Percentiles rank a stretch among this genome's conserved stretches.
Evolutionary conservation across 1,284 basidiomycete genomes (phyloP).

Genomic region (Tylopilus sp.): DNA sequence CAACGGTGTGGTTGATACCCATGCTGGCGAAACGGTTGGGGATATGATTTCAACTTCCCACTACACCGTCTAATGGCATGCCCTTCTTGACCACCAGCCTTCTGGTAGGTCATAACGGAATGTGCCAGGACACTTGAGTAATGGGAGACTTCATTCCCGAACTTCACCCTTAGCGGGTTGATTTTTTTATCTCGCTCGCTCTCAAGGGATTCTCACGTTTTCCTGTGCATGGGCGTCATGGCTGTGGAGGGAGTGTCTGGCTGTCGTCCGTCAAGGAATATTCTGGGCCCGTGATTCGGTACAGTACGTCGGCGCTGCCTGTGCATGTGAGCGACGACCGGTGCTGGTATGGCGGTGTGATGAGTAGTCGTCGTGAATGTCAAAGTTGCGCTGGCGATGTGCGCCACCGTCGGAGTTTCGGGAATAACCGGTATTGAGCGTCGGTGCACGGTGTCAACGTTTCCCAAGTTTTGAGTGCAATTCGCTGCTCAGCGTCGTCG

Average conservation of each 20-base stretch:
- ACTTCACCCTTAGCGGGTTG: constrained; percentile 47
- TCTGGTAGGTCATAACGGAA: constrained; percentile 10
- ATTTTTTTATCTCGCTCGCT: background rate
- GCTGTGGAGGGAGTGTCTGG: constrained; percentile 41
- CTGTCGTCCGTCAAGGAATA: constrained; percentile 40
- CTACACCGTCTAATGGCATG: background rate
- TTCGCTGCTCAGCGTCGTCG: constrained; percentile 13
- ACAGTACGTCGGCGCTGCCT: constrained; percentile 12
- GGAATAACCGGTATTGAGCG: constrained; percentile 21
- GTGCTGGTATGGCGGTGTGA: constrained; percentile 6
- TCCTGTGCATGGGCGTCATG: constrained; percentile 42
- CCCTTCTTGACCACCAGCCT: background rate
- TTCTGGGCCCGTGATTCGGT: constrained; percentile 22
- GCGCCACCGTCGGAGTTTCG: constrained; percentile 34
- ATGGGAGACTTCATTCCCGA: constrained; percentile 51
- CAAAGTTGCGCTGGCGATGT: background rate
- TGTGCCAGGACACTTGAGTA: constrained; percentile 44
- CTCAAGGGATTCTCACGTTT: constrained; percentile 33
- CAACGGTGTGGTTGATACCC: no score
- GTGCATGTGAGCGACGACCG: no score
- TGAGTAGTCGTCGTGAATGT: background rate
- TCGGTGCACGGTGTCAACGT: constrained; percentile 12
- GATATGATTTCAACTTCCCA: no score
- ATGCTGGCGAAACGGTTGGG: no score
- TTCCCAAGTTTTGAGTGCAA: constrained; percentile 13